Conservation (phyloP, 768 basidiomycete genomes). For the Cantharellus anzutake region DNA sequence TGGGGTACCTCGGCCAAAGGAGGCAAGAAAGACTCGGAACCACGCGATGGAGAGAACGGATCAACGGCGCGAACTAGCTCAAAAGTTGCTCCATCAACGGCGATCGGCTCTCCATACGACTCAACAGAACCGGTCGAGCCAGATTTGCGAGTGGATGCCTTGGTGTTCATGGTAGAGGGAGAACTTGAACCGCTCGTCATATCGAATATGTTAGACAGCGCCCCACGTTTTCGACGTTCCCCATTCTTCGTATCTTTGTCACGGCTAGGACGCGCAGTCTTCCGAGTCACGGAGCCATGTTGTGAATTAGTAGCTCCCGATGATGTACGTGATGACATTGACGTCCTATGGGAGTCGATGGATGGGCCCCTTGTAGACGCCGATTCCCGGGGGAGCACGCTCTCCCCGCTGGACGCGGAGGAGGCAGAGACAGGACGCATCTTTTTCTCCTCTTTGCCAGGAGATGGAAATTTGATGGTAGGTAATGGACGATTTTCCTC, state of each 20-base stretch:
- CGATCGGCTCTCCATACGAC: neutral
- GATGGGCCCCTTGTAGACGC: neutral
- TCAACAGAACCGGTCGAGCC: neutral
- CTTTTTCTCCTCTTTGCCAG: neutral
- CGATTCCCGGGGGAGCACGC: neutral
- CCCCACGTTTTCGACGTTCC: neutral
- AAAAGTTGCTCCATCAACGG: neutral
- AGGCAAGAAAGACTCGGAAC: neutral
- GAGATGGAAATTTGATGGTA: neutral
- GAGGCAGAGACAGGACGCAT: neutral
- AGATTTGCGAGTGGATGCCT: neutral
- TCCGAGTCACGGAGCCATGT: neutral
- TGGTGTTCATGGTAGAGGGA: neutral
- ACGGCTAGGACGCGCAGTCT: neutral
- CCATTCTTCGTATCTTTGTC: neutral
- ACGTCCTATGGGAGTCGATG: neutral
- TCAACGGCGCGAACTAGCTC: neutral
- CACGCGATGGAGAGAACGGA: neutral
- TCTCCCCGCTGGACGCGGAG: neutral
- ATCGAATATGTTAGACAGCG: neutral
- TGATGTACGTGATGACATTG: neutral
- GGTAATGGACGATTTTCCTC: neutral
- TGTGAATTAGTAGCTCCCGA: neutral
- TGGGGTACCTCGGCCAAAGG: neutral
- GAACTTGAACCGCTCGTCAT: neutral